Evolutionary conservation across 2,329 filamentous ascomycete species (phyloP), one percentile per base, ranked within the genome.

Genomic region (Arthrinium phaeospermum): DNA sequence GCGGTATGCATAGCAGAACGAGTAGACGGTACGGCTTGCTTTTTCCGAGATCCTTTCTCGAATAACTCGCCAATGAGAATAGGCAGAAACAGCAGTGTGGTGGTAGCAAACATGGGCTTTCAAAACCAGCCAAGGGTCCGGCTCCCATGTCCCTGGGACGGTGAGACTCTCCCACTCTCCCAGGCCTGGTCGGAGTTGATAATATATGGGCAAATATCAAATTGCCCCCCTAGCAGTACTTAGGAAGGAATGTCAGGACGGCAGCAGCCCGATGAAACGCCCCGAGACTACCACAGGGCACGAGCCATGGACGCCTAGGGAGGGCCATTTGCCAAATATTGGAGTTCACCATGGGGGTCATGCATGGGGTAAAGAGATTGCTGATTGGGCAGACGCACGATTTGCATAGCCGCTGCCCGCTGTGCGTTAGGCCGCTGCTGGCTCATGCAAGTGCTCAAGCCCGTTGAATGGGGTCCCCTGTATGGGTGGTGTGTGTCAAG

Each of bases 381-480:
- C 72, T 77, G 76, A 79, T 80, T 79, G 78, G 79, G 49, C 73
- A 77, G 75, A 75, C 78, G 76, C 77, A 74, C 76, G 78, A 79
- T 78, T 78, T 81, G 80, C 79, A 81, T 81, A 81, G 78, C 79
- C 80, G 80, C 79, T 78, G 80, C 78, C 79, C 79, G 79, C 78
- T 76, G 79, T 81, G 80, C 80, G 78, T 81, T 81, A 81, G 79
- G 77, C 75, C 77, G 76, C 76, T 76, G 75, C 76, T 80, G 74
- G 78, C 75, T 74, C 76, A 80, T 81, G 80, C 79, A 80, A 80
- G 79, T 80, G 79, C 75, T 79, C 74, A 78, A 78, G 76, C 78
- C 76, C 76, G 77, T 72, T 74, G 72, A 75, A 75, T 71, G 67
- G 75, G 70, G 71, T 73, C 75, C 78, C 75, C 67, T 68, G 67